These are phyloP conservation scores for Colletotrichum liriopes DNA, from an alignment of 2,329 filamentous ascomycete genomes.

Conservation along the genomic window DNA sequence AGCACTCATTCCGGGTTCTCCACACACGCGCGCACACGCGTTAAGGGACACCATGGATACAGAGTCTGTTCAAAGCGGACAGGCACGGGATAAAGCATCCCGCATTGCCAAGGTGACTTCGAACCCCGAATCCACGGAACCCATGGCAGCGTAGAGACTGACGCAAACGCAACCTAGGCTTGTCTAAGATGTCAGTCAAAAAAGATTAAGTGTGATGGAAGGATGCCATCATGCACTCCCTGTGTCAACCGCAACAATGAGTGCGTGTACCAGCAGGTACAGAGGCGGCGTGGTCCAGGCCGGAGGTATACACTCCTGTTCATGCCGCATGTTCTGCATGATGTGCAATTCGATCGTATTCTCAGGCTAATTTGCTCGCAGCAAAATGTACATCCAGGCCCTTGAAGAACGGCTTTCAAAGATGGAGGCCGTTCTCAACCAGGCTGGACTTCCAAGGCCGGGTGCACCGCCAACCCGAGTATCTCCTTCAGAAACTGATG, in stretches of 20 bases:
- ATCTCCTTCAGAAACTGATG: slow-evolving; percentile 36
- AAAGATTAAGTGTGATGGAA: slow-evolving; percentile 42
- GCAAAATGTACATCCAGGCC: slow-evolving; percentile 40
- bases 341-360: background rate
- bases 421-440: slow-evolving; percentile 39
- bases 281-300: slow-evolving; percentile 39
- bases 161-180: slow-evolving; percentile 20
- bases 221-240: slow-evolving; percentile 32
- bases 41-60: slow-evolving; percentile 24
- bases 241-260: slow-evolving; percentile 33
- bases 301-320: slow-evolving; percentile 15
- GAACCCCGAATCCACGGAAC: background rate
- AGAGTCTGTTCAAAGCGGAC: slow-evolving; percentile 20
- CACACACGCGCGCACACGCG: background rate
- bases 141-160: background rate
- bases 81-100: slow-evolving; percentile 14
- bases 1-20: background rate
- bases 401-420: slow-evolving; percentile 41
- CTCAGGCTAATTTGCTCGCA: background rate
- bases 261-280: slow-evolving; percentile 37
- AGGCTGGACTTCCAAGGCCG: slow-evolving; percentile 31
- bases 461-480: slow-evolving; percentile 30
- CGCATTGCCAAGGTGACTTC: slow-evolving; percentile 31
- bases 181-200: slow-evolving; percentile 41
- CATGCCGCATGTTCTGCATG: background rate